Evolutionary conservation across 2,329 filamentous ascomycete species (phyloP).

Genomic region (Ilyonectria mors-panacis): DNA sequence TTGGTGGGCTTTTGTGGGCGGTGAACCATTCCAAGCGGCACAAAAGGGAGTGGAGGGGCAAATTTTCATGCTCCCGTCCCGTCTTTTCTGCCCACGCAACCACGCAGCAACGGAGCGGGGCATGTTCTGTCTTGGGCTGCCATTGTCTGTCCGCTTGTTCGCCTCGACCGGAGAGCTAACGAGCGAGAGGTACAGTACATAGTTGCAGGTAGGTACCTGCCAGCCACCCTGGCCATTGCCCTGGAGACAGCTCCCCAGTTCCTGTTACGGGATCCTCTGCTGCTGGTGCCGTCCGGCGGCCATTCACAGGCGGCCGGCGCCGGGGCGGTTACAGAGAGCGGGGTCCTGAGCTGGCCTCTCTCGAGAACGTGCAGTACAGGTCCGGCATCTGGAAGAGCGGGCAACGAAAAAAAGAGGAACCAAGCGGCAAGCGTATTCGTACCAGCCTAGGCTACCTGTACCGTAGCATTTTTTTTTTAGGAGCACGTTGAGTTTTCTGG

Average conservation of each 20-base stretch:
- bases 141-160: not conserved
- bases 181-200: not conserved
- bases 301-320: slow-evolving; percentile 1
- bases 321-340: slow-evolving; percentile 1
- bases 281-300: not conserved
- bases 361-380: not conserved
- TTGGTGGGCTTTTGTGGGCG: slow-evolving; percentile 39
- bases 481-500: slow-evolving; percentile 48
- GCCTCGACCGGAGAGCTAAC: not conserved
- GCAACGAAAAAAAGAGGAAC: slow-evolving; percentile 21
- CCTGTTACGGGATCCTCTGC: not conserved
- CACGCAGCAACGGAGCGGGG: slow-evolving; percentile 6
- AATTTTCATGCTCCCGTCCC: slow-evolving; percentile 43
- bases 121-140: not conserved
- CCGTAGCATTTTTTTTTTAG: slow-evolving; percentile 22
- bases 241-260: not conserved
- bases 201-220: not conserved
- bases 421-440: slow-evolving; percentile 32
- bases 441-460: slow-evolving; percentile 16
- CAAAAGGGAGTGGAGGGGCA: slow-evolving; percentile 47
- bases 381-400: slow-evolving; percentile 6
- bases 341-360: not conserved
- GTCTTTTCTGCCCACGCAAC: slow-evolving; percentile 1
- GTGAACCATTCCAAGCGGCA: slow-evolving; percentile 40
- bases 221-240: not conserved